Evolutionary conservation across 768 basidiomycete species (phyloP), one percentile per base, ranked within the genome.

Genomic region (Boletus tomentosulus): DNA sequence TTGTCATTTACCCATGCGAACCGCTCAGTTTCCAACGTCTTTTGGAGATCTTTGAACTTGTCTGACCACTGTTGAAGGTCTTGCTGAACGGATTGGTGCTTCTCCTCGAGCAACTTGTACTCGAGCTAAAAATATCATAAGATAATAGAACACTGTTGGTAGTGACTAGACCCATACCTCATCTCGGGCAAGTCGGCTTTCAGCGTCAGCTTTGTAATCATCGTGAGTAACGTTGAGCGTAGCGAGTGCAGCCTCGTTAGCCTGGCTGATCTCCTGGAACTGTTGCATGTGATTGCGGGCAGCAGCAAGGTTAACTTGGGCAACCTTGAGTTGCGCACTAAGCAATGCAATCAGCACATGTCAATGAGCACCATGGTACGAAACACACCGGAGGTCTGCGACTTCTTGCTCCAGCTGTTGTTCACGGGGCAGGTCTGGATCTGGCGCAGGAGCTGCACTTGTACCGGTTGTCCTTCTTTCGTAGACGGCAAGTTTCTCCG

Each of bases 401-500:
- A 94, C 87, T 64, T 93, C 89, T 15, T 82, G 76, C 67, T 92
- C 85, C 9, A 94, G 78, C 62, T 90, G 88, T 61, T 91, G 86
- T 65, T 93, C 92, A 10, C 77, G 79, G 57, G 77, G 78, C 57
- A 84, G 55, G 57, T 79, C 77, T 50, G 77, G 72, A 57, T 80
- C 76, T 25, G 66, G 64, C 15, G 58, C 62, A 42, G 73, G 67
- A 50, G 71, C 59, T 11, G 70, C 71, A 43, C 59, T 56, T 6
- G 65, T 43, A 3, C 68, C 62, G 4, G 71, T 62, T 7, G 77
- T 66, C 46, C 88, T 77, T 35, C 89, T 82, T 64, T 94, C 92
- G 61, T 92, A 95, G 2, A 94, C 89, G 2, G 90, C 77, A 27
- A 94, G 78, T 69, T 93, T 94, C 75, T 93, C 92, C 44, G 85